These are phyloP conservation scores for Zasmidium cellare DNA, from an alignment of 2,329 filamentous ascomycete genomes.

Conservation along the genomic window DNA sequence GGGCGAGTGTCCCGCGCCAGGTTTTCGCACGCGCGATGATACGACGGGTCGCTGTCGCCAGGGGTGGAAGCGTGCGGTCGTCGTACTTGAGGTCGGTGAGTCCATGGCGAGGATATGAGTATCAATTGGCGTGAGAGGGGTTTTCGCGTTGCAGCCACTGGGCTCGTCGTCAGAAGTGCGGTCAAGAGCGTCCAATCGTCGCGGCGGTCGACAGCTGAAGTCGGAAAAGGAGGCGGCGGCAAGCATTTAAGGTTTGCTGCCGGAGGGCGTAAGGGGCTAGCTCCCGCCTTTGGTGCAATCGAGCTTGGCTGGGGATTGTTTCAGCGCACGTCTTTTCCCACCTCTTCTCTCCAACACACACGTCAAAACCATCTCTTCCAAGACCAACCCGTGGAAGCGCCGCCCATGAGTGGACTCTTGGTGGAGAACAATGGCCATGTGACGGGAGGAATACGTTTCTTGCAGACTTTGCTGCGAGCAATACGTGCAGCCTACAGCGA, in stretches of 20 bases:
- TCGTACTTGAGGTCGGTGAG: neutral
- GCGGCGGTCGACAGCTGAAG: neutral
- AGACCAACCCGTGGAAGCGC: neutral
- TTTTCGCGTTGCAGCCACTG: neutral
- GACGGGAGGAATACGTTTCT: neutral
- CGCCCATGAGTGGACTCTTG: neutral
- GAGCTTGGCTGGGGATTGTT: neutral
- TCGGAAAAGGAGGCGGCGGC: conserved; percentile 5
- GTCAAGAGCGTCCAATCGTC: conserved; percentile 1
- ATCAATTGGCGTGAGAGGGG: neutral
- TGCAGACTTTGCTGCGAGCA: neutral
- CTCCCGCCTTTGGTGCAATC: neutral
- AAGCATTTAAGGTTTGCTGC: conserved; percentile 3
- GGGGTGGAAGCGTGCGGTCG: conserved; percentile 2
- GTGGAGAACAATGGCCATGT: neutral
- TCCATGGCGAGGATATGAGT: neutral
- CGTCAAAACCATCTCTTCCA: neutral
- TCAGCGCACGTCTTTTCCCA: neutral
- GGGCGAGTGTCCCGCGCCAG: neutral
- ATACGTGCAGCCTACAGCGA: neutral
- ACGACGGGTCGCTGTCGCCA: neutral
- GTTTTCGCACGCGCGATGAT: neutral
- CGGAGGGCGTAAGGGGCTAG: neutral
- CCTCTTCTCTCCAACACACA: neutral
- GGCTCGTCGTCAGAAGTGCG: conserved; percentile 1